Evolutionary conservation across 2,329 filamentous ascomycete species (phyloP).

Genomic region (Cadophora luteo-olivacea): DNA sequence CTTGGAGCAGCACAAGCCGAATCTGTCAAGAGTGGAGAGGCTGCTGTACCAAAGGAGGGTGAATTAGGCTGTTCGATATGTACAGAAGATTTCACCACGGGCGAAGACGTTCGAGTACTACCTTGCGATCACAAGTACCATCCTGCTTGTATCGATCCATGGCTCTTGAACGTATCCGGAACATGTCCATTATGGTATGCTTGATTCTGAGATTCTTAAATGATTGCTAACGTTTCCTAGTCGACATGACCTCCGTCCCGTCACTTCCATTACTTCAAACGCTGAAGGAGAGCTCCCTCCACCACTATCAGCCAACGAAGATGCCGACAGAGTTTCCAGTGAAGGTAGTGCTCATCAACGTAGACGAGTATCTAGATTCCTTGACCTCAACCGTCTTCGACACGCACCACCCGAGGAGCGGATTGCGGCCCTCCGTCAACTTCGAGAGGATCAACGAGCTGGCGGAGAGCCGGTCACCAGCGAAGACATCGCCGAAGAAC

Average conservation of each 20-base stretch:
- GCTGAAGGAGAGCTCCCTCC: slow-evolving; percentile 47
- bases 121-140: slow-evolving; percentile 74
- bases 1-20: slow-evolving; percentile 34
- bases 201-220: not conserved
- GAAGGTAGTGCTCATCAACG: slow-evolving; percentile 48
- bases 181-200: slow-evolving; percentile 74
- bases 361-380: slow-evolving; percentile 57
- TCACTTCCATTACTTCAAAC: slow-evolving; percentile 27
- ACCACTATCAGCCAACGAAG: slow-evolving; percentile 36
- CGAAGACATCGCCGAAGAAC: slow-evolving; percentile 35
- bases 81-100: slow-evolving; percentile 71
- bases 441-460: slow-evolving; percentile 47
- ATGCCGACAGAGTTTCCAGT: slow-evolving; percentile 37
- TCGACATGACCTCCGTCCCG: slow-evolving; percentile 48
- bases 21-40: slow-evolving; percentile 28
- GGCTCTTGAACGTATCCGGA: slow-evolving; percentile 72
- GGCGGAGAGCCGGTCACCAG: slow-evolving; percentile 18
- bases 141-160: slow-evolving; percentile 71
- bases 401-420: slow-evolving; percentile 67
- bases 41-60: slow-evolving; percentile 30
- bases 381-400: slow-evolving; percentile 63
- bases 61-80: slow-evolving; percentile 69
- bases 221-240: slow-evolving; percentile 37
- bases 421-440: slow-evolving; percentile 63
- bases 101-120: slow-evolving; percentile 71